Base-by-base conservation (phyloP, 768 basidiomycete genomes). In the Hygrophoropsis aurantiaca region DNA sequence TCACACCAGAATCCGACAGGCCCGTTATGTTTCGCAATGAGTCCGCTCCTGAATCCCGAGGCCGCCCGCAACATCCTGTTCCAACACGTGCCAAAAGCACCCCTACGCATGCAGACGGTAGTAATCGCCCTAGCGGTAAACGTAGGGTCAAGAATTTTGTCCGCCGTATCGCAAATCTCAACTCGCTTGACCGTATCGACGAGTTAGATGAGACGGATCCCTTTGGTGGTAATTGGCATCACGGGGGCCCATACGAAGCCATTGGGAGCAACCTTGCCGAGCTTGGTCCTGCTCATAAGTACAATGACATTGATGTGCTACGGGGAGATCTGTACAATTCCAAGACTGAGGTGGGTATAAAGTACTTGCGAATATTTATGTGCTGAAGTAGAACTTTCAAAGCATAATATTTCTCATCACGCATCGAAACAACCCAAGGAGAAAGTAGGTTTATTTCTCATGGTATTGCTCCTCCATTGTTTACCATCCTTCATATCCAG, bases 191-290 rank as follows among this genome's bases (percentile, higher is more conserved):
- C 67, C 74, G 75, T 24, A 84, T 91, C 51, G 88, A 91, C 59
- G 85, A 88, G 62, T 65, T 90, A 26, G 89, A 90, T 60, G 85
- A 87, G 60, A 79, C 80, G 5, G 85, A 82, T 61, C 86, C 87
- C 2, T 72, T 82, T 48, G 87, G 87, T 3, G 50, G 74, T 7
- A 64, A 72, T 15, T 66, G 84, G 51, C 88, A 90, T 59, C 86
- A 90, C 55, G 72, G 70, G 25, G 83, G 87, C 0, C 87, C 86
- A n/a, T 91, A 90, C 56, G 85, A 90, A 58, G 85, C 77, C 2
- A 73, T 78, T 33, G 60, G 61, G 32, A 69, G n/a, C 50, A 52
- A 44, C 50, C 42, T 52, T 21, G 45, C 26, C 3, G 44, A 53
- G 10, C 51, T 55, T 16, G 44, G 46, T 40, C 50, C 44, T 4